Base-by-base conservation (phyloP, 352 stramenopile genomes). In the Phytophthora tentaculata region DNA sequence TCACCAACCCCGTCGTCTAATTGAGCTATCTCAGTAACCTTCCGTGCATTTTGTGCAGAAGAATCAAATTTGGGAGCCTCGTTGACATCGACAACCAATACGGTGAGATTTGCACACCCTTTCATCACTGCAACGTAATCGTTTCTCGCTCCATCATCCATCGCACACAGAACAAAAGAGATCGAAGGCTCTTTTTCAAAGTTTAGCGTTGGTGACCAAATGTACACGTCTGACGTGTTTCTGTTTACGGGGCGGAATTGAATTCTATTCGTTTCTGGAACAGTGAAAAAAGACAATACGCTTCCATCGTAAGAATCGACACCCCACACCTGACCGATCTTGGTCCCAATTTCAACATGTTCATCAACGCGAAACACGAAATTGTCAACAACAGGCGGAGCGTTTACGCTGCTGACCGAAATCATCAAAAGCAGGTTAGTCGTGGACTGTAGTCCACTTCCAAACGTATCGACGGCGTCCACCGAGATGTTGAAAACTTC, bases 61-160 rank as follows among this genome's bases (percentile, higher is more conserved):
- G 9, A 3, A 55, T 64, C 41, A 52, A 76, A 76, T 37, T 37
- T 53, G 0, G 69, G 81, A 0, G 74, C 23, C 23, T 90, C 81
- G 26, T 90, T 86, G 9, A 78, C 57, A 47, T 89, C 70, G 5
- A 52, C 19, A 7, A 89, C 65, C 10, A 43, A 44, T 57, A 89
- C 69, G 2, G 48, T 66, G n/a, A 89, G 24, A 17, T 45, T 64
- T 20, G 69, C 77, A 23, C 81, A 89, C 8, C 71, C 72, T n/a
- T 62, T 79, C 80, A 89, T 89, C 20, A 67, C 67, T 6, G 73
- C 67, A 32, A 84, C 56, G 37, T 69, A 79, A 57, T 87, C 51
- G 29, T 86, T 85, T 50, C 47, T 61, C 6, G 49, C 78, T 24
- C 80, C 80, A 43, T 89, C 80, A 48, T 90, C 81, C 0, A 64